Conservation (phyloP, 2,329 filamentous ascomycete genomes). For the Bipolaris gigantea region DNA sequence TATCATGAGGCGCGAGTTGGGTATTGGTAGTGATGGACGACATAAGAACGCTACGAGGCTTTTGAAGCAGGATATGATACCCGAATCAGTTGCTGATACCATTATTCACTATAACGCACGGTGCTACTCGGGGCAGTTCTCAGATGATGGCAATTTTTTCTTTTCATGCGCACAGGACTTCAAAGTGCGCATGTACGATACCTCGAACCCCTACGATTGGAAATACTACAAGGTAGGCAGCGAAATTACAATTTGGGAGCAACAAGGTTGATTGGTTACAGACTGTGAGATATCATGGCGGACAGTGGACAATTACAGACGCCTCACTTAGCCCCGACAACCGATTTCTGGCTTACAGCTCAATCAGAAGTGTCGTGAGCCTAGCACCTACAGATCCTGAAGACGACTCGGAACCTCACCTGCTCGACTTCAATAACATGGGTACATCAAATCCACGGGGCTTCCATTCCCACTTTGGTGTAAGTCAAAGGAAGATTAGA, state of each 20-base stretch:
- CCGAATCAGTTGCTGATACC: slow-evolving; percentile 75
- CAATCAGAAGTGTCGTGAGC: slow-evolving; percentile 80
- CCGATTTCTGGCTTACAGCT: slow-evolving; percentile 86
- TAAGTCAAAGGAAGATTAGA: slow-evolving; percentile 3
- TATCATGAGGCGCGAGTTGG: slow-evolving; percentile 81
- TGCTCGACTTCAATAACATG: slow-evolving; percentile 69
- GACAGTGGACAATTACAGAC: slow-evolving; percentile 95
- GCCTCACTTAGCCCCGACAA: slow-evolving; percentile 90
- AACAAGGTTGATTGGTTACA: slow-evolving; percentile 53
- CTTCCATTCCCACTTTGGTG: slow-evolving; percentile 41
- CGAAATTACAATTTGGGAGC: background rate
- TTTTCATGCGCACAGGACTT: slow-evolving; percentile 92
- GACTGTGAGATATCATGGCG: slow-evolving; percentile 79
- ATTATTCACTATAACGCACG: slow-evolving; percentile 84
- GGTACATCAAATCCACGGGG: slow-evolving; percentile 44
- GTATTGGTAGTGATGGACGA: slow-evolving; percentile 61
- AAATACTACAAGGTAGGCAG: slow-evolving; percentile 81
- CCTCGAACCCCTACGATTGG: slow-evolving; percentile 93
- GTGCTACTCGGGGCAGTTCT: slow-evolving; percentile 95
- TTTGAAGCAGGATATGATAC: slow-evolving; percentile 76
- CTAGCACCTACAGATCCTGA: slow-evolving; percentile 84
- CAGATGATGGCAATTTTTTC: slow-evolving; percentile 96
- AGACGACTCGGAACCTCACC: slow-evolving; percentile 76
- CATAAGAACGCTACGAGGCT: slow-evolving; percentile 65
- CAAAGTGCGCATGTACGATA: slow-evolving; percentile 95